Evolutionary conservation across 495 filamentous ascomycete genomes (phyloP).

Genomic region (Annulohypoxylon maeteangense): DNA sequence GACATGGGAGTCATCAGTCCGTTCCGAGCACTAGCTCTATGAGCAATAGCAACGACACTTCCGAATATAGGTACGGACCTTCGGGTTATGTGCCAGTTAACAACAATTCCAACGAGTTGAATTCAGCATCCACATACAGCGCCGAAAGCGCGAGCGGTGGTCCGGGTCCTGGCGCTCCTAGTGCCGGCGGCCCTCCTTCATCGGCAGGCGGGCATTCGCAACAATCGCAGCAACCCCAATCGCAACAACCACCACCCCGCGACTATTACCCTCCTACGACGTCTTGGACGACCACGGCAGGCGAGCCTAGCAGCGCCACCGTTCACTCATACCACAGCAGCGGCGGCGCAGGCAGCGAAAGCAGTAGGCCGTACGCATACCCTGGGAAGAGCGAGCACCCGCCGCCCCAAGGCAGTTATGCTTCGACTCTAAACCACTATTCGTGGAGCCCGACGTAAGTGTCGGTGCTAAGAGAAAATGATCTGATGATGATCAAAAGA

Average conservation of each 20-base stretch:
- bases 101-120: slow-evolving; percentile 47
- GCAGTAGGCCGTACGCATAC: slow-evolving; percentile 55
- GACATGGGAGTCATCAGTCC: slow-evolving; percentile 62
- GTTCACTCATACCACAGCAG: slow-evolving; percentile 49
- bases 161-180: slow-evolving; percentile 20
- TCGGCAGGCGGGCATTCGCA: slow-evolving; percentile 35
- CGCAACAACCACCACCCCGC: slow-evolving; percentile 50
- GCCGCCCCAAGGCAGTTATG: slow-evolving; percentile 45
- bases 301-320: slow-evolving; percentile 49
- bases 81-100: slow-evolving; percentile 45
- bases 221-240: slow-evolving; percentile 34
- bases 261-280: slow-evolving; percentile 60
- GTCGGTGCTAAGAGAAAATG: slow-evolving; percentile 4
- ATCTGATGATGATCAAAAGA: slow-evolving; percentile 2
- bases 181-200: slow-evolving; percentile 33
- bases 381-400: slow-evolving; percentile 49
- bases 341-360: slow-evolving; percentile 42
- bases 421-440: slow-evolving; percentile 49
- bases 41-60: slow-evolving; percentile 55
- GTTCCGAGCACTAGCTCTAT: slow-evolving; percentile 54
- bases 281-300: slow-evolving; percentile 58
- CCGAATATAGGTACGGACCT: slow-evolving; percentile 62
- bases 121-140: slow-evolving; percentile 49
- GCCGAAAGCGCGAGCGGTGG: slow-evolving; percentile 38
- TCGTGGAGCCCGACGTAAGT: slow-evolving; percentile 50